Percentiles rank a stretch among this genome's conserved stretches.
These are phyloP conservation scores for Aspergillus ostianus DNA, from an alignment of 495 filamentous ascomycete genomes.

Conservation along the genomic window DNA sequence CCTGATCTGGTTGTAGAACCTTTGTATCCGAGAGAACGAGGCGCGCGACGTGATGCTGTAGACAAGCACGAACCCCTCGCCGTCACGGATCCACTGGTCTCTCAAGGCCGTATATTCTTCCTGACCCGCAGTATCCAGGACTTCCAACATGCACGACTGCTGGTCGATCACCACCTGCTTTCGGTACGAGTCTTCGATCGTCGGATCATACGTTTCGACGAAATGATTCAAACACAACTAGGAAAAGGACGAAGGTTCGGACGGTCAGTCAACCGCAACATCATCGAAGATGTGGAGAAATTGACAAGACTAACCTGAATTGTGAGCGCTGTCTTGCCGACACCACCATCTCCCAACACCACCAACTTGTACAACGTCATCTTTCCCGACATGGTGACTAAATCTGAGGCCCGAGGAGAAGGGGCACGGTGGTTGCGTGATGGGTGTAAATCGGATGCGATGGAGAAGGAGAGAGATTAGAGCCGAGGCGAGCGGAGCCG, in stretches of 20 bases:
- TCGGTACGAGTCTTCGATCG: slow-evolving; percentile 94
- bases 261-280: slow-evolving; percentile 12
- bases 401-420: neutral
- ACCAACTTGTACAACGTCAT: slow-evolving; percentile 99
- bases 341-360: slow-evolving; percentile 90
- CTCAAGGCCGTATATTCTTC: slow-evolving; percentile 97
- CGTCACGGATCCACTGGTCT: slow-evolving; percentile 98
- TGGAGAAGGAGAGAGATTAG: slow-evolving; percentile 3
- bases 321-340: slow-evolving; percentile 95
- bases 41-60: slow-evolving; percentile 97
- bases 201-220: slow-evolving; percentile 91
- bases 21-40: slow-evolving; percentile 90
- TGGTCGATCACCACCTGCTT: slow-evolving; percentile 98
- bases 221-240: slow-evolving; percentile 78
- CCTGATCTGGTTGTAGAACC: slow-evolving; percentile 95
- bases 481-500: slow-evolving; percentile 4
- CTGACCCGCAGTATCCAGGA: slow-evolving; percentile 97
- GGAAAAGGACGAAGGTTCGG: too few species aligned
- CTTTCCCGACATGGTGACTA: slow-evolving; percentile 63
- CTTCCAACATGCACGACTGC: slow-evolving; percentile 97
- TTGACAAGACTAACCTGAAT: slow-evolving; percentile 76
- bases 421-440: neutral
- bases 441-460: neutral
- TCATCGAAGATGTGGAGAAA: slow-evolving; percentile 12
- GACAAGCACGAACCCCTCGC: slow-evolving; percentile 94